These are phyloP conservation scores for Hypoxylon sp. DNA, from an alignment of 2,329 filamentous ascomycete genomes.

Conservation along the genomic window DNA sequence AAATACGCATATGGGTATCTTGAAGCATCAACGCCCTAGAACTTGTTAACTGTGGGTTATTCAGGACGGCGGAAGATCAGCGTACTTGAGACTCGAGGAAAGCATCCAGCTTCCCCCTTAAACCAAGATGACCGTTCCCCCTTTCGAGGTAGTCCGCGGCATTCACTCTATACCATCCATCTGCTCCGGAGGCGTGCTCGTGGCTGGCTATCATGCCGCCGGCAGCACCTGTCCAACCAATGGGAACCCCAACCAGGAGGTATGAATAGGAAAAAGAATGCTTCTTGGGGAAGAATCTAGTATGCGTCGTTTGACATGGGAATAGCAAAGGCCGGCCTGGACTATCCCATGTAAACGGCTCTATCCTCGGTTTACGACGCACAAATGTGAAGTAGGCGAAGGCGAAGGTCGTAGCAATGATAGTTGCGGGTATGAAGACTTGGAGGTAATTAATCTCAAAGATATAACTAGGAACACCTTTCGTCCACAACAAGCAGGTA, in stretches of 20 bases:
- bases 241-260: constrained; percentile 72
- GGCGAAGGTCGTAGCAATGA: constrained; percentile 8
- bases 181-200: constrained; percentile 30
- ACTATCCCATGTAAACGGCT: constrained; percentile 36
- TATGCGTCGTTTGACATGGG: constrained; percentile 71
- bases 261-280: constrained; percentile 77
- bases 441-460: constrained; percentile 7
- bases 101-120: constrained; percentile 68
- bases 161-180: constrained; percentile 66
- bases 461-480: constrained; percentile 3
- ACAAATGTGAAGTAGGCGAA: constrained; percentile 8
- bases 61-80: not conserved
- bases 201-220: constrained; percentile 64
- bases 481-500: constrained; percentile 24
- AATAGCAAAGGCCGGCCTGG: constrained; percentile 63
- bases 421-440: constrained; percentile 6
- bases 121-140: constrained; percentile 58
- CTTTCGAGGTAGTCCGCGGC: constrained; percentile 69
- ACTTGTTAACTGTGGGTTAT: constrained; percentile 25
- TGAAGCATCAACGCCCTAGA: constrained; percentile 64
- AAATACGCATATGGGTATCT: constrained; percentile 75
- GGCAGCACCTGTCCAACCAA: constrained; percentile 66
- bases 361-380: constrained; percentile 5
- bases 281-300: constrained; percentile 70
- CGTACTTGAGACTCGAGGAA: constrained; percentile 67